phyloP scores from a whole-genome alignment of 2,329 filamentous ascomycete genomes.

The Curvularia sp. region DNA sequence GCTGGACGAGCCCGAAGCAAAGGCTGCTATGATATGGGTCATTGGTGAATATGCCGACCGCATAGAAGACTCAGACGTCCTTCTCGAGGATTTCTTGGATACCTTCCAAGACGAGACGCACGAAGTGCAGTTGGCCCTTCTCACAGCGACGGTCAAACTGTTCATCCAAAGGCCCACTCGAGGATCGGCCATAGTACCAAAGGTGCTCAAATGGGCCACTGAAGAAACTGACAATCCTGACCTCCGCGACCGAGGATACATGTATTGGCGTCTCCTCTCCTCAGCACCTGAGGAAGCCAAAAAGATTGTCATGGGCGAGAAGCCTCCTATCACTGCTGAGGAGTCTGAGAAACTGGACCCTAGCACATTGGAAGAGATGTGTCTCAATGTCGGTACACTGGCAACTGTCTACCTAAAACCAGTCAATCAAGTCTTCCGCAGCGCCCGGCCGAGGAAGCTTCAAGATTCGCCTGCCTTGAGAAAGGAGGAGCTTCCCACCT shows the following conservation, averaged over 20 bases:
- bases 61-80: slow-evolving; percentile 93
- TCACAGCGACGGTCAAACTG: slow-evolving; percentile 95
- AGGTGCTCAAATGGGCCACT: slow-evolving; percentile 97
- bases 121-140: slow-evolving; percentile 90
- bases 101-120: slow-evolving; percentile 93
- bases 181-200: slow-evolving; percentile 89
- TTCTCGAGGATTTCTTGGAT: slow-evolving; percentile 94
- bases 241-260: slow-evolving; percentile 92
- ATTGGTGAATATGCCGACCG: slow-evolving; percentile 97
- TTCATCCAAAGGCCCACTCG: slow-evolving; percentile 98
- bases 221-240: slow-evolving; percentile 99
- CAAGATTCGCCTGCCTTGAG: slow-evolving; percentile 87
- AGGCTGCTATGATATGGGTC: slow-evolving; percentile 99
- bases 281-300: slow-evolving; percentile 89
- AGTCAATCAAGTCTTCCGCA: slow-evolving; percentile 94
- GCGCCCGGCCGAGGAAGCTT: slow-evolving; percentile 79
- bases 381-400: slow-evolving; percentile 91
- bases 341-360: slow-evolving; percentile 95
- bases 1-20: slow-evolving; percentile 95
- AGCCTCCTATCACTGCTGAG: slow-evolving; percentile 87
- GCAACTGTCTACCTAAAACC: slow-evolving; percentile 98
- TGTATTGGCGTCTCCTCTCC: slow-evolving; percentile 98
- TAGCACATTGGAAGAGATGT: slow-evolving; percentile 93
- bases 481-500: slow-evolving; percentile 68
- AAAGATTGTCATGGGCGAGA: slow-evolving; percentile 93